Conservation (phyloP, 2,329 filamentous ascomycete genomes). For the Trichoderma endophyticum region DNA sequence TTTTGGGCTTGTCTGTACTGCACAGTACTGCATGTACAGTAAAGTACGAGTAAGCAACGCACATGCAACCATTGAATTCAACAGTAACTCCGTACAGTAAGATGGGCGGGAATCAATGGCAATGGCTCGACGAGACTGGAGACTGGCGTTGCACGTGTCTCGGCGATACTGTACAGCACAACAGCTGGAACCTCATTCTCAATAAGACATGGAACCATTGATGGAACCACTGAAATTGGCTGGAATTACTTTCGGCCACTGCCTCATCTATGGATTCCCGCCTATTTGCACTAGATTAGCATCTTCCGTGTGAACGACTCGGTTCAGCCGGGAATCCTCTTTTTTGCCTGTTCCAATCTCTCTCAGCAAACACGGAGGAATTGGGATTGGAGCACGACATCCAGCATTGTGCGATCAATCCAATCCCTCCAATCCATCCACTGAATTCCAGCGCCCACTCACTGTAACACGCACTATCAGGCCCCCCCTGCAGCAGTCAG, state of each 20-base stretch:
- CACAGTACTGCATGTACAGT: neutral
- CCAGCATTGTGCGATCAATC: neutral
- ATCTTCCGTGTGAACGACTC: neutral
- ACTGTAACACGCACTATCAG: neutral
- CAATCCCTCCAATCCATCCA: neutral
- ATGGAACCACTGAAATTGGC: neutral
- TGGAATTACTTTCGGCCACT: neutral
- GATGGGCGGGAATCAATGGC: neutral
- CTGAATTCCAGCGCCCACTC: conserved; percentile 1
- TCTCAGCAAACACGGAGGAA: neutral
- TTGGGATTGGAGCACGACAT: neutral
- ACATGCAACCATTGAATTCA: neutral
- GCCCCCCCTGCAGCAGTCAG: conserved; percentile 10
- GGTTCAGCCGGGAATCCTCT: neutral
- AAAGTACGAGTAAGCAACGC: neutral
- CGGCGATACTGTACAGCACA: neutral
- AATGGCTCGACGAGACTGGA: neutral
- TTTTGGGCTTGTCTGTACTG: neutral
- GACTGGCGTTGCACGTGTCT: conserved; percentile 9
- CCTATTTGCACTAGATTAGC: neutral
- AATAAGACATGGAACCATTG: neutral
- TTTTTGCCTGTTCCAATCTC: neutral
- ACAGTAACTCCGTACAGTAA: neutral
- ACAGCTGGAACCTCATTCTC: neutral
- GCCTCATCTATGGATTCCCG: neutral